Evolutionary conservation across 495 filamentous ascomycete genomes (phyloP), one percentile per base, ranked within the genome.

Genomic region (Pyrenula aspistea): DNA sequence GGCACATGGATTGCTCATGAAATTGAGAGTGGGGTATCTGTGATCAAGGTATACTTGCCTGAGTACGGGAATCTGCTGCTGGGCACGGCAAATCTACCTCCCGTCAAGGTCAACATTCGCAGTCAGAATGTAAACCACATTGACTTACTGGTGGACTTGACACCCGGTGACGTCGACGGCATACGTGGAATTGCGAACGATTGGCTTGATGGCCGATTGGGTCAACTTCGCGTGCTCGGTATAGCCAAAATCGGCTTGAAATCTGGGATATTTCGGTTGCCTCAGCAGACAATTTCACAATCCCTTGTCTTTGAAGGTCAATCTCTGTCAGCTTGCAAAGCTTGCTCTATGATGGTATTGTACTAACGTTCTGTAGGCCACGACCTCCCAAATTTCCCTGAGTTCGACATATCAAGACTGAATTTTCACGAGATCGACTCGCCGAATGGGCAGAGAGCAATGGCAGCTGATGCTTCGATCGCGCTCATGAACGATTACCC

Each of bases 101-200:
- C 81, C 2, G 74, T 96, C 55, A 81, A 78, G 50, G 73, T 95
- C 31, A 79, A 81, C 58, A 79, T 96, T 53, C 78, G 83, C 55
- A 87, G 93, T 67, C 86, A 89, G 22, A 79, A 86, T 61, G 79
- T 73, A 23, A 96, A 87, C 21, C 69, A 77, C 54, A 71, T 96
- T 31, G 88, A 96, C 60, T 84, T 96, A 58, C 67, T 92, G 55
- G 78, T 83, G 25, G 84, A 93, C 58, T 67, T 96, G 53, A 68
- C 77, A 22, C 84, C 89, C 19, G 89, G 88, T 25, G 83, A 90
- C 60, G 71, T 88, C n/a, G 83, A 87, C 57, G 85, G 83, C 10
- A 80, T 96, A 53, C 83, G 87, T 50, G 75, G 75, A n/a, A 78
- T 97, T 56, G 89, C 89, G 19, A 83, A 89, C 60, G 88, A 95